Base-by-base conservation (phyloP, 805 yeast genomes). In the Danielia reshetovae region DNA sequence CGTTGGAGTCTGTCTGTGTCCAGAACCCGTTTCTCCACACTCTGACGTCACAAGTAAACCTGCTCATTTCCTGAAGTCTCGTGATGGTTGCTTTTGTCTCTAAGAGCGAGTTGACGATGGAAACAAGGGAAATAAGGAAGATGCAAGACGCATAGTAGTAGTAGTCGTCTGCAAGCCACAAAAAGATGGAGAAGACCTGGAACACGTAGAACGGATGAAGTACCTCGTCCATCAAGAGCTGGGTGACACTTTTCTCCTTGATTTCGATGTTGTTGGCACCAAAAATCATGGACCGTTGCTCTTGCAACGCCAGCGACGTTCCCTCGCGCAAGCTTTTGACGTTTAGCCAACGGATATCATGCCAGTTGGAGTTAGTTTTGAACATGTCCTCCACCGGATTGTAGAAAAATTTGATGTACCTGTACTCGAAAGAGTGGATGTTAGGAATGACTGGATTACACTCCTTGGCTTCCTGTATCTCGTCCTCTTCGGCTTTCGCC, bases 191-290 rank as follows among this genome's bases (percentile, higher is more conserved):
- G 54, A 90, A 90, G 1, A 90, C 80, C 64, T 93, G 99, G 57
- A 93, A 93, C 27, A 94, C 74, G 57, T 93, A 93, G 55, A 93
- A 93, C 1, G 99, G 99, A 57, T 93, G 97, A 27, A 93, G 62
- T 0, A 88, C 86, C 57, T 93, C 98, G 51, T 87, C 95, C 17
- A 83, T 66, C 23, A 93, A 66, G 29, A 93, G 69, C 52, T 79
- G 77, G 0, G 64, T 22, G 1, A 77, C 64, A 1, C 89, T 55
- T 42, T 88, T 90, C 38, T 84, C 90, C 34, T 77, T 77, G 46
- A 93, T 76, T 37, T 82, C 81, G 30, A 93, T 75, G 18, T 77
- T 63, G 57, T 93, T 93, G 18, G 65, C 63, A 9, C 90, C 96
- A 62, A 93, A 93, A 0, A 88, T 87, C 33, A 71, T 52, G 13